phyloP scores from a whole-genome alignment of 2,329 filamentous ascomycete genomes.

The Verticillium nonalfalfae region DNA sequence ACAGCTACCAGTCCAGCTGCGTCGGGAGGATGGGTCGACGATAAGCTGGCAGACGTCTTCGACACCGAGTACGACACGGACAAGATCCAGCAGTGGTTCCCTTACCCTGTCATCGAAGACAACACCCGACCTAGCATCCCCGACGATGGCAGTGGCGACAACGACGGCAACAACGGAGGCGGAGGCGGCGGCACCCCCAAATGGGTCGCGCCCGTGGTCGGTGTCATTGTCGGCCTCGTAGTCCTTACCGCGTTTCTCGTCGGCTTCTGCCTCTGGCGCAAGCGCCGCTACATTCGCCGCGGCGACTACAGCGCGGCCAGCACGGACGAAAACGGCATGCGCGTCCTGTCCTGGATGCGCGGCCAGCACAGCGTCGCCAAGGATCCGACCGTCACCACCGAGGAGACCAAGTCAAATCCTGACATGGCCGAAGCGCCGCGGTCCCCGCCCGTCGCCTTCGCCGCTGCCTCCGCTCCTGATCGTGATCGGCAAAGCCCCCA shows the following conservation, averaged over 20 bases:
- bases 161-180: conserved; percentile 8
- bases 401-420: conserved; percentile 30
- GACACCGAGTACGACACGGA: conserved; percentile 44
- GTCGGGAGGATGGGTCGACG: conserved; percentile 44
- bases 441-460: conserved; percentile 5
- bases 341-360: conserved; percentile 47
- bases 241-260: conserved; percentile 46
- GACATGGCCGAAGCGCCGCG: conserved; percentile 29
- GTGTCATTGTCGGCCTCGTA: conserved; percentile 53
- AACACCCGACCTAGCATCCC: conserved; percentile 15
- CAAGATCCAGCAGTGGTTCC: conserved; percentile 55
- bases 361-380: conserved; percentile 36
- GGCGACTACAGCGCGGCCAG: conserved; percentile 28
- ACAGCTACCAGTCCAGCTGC: conserved; percentile 59
- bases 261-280: conserved; percentile 45
- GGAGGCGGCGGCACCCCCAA: conserved; percentile 36
- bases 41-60: conserved; percentile 47
- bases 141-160: conserved; percentile 3
- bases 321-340: conserved; percentile 38
- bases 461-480: conserved; percentile 7
- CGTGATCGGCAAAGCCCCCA: neutral
- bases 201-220: conserved; percentile 57
- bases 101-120: conserved; percentile 39
- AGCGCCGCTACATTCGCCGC: conserved; percentile 34
- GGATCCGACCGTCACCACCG: conserved; percentile 36